Evolutionary conservation across 306 rosid species (phyloP).

Genomic region (Elaeagnus macrophylla): DNA sequence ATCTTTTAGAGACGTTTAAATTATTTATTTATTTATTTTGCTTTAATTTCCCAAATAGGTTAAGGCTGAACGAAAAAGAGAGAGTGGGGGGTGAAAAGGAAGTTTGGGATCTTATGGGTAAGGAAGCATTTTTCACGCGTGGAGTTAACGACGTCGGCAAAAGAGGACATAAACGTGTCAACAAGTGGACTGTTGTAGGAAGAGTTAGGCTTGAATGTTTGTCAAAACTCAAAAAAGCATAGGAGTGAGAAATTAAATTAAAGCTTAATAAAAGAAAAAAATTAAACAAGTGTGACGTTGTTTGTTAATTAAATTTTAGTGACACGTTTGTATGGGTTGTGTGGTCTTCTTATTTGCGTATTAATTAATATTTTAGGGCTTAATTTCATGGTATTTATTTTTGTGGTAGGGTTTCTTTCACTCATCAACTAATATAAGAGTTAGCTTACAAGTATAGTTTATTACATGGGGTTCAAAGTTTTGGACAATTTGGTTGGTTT

Average conservation of each 20-base stretch:
- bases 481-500: constrained; percentile 1
- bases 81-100: neutral
- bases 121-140: constrained; percentile 39
- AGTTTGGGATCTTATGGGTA: neutral
- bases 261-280: constrained; percentile 16
- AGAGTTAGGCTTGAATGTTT: constrained; percentile 62
- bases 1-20: constrained; percentile 5
- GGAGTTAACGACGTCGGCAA: constrained; percentile 34
- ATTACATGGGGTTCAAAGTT: constrained; percentile 3
- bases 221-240: constrained; percentile 13
- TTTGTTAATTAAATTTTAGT: neutral
- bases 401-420: constrained; percentile 39
- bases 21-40: too few relatives aligned
- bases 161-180: constrained; percentile 27
- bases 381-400: neutral
- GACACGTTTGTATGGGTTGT: constrained; percentile 22
- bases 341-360: neutral
- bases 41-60: neutral
- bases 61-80: neutral
- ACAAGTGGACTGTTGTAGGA: constrained; percentile 26
- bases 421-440: constrained; percentile 40
- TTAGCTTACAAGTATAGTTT: constrained; percentile 26
- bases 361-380: neutral
- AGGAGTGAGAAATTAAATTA: too few relatives aligned
- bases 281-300: neutral